phyloP scores from a whole-genome alignment of 345 rosid genomes.

The Ailanthus altissimus region DNA sequence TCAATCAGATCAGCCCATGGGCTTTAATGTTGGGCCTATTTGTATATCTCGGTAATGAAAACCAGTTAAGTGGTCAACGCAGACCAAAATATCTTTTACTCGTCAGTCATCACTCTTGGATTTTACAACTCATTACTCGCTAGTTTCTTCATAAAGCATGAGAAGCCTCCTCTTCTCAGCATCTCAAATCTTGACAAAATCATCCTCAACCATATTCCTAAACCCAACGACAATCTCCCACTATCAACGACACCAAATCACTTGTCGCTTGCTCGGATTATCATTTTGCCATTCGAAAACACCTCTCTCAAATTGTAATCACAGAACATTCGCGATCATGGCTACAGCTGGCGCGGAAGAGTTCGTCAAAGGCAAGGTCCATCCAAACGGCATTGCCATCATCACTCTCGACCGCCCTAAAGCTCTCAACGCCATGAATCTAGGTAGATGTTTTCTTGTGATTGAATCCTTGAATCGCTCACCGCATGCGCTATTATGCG shows the following conservation, averaged over 20 bases:
- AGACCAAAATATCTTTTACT: too few relatives aligned
- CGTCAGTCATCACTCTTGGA: too few relatives aligned
- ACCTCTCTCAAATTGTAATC: conserved; percentile 7
- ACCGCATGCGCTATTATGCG: not conserved
- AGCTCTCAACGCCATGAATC: conserved; percentile 96
- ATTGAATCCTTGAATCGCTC: not conserved
- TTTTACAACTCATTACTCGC: too few relatives aligned
- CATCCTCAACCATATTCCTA: conserved; percentile 25
- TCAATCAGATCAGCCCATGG: too few relatives aligned
- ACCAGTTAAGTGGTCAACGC: too few relatives aligned
- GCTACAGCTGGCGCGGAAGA: conserved; percentile 45
- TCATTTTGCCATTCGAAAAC: conserved; percentile 6
- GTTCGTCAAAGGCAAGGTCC: conserved; percentile 67
- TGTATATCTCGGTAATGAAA: too few relatives aligned
- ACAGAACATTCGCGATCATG: conserved; percentile 47
- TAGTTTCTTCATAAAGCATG: conserved; percentile 17
- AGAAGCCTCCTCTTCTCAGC: conserved; percentile 20
- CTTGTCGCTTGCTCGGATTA: conserved; percentile 1
- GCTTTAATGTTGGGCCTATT: too few relatives aligned
- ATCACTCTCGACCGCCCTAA: conserved; percentile 92
- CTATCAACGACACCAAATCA: not conserved
- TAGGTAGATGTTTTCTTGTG: conserved; percentile 39
- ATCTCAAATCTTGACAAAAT: conserved; percentile 24
- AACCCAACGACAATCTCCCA: not conserved
- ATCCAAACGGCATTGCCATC: conserved; percentile 88